phyloP scores from a whole-genome alignment of 371 early-diverging fungal species.

The Zancudomyces culisetae region DNA sequence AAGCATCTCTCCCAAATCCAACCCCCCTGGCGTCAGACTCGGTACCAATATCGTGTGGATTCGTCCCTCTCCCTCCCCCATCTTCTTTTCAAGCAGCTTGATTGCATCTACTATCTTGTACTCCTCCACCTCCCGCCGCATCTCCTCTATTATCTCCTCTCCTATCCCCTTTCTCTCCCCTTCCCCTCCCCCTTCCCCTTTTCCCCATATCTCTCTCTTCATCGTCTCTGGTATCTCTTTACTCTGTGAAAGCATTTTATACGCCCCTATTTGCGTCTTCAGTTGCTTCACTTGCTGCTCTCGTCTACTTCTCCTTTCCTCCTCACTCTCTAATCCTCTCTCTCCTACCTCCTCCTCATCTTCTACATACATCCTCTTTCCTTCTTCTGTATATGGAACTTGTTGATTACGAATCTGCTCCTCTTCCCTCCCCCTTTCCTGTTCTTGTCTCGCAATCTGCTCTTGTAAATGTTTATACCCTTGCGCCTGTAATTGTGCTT shows the following conservation, averaged over 20 bases:
- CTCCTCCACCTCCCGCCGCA: neutral
- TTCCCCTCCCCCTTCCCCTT: neutral
- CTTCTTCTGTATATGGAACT: slow-evolving; percentile 2
- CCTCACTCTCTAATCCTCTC: neutral
- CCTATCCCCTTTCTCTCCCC: neutral
- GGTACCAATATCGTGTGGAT: slow-evolving; percentile 52
- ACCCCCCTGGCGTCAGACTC: slow-evolving; percentile 50
- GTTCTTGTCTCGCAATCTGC: neutral
- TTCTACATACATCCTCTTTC: slow-evolving; percentile 4
- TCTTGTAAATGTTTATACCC: no score
- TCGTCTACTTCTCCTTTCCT: neutral
- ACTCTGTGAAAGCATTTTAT: slow-evolving; percentile 57
- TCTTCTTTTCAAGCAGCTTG: slow-evolving; percentile 7
- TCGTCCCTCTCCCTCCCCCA: slow-evolving; percentile 31
- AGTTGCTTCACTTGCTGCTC: slow-evolving; percentile 26
- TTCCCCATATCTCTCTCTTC: slow-evolving; percentile 38
- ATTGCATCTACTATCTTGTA: neutral
- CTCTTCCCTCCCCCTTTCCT: no score
- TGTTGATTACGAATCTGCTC: no score
- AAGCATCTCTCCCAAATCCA: slow-evolving; percentile 51
- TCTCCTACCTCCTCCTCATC: neutral
- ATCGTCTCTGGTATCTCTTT: slow-evolving; percentile 51
- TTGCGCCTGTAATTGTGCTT: no score
- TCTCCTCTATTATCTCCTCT: neutral
- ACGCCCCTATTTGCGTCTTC: slow-evolving; percentile 61